These are phyloP conservation scores for Paralagenidium karlingii DNA, from an alignment of 352 stramenopile species.

Conservation along the genomic window DNA sequence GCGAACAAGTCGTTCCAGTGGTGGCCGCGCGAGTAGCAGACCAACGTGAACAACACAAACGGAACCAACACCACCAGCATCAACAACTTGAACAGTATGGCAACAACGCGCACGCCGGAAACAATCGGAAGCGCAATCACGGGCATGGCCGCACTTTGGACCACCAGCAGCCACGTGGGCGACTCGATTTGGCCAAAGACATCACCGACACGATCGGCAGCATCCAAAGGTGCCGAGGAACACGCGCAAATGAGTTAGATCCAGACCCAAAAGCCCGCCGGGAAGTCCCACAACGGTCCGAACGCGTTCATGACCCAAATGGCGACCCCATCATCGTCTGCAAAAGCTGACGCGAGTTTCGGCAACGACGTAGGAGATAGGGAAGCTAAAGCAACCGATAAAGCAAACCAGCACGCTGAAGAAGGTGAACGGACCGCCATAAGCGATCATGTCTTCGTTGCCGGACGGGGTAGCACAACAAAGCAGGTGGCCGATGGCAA, in stretches of 20 bases:
- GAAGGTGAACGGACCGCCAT: slow-evolving; percentile 37
- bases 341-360: slow-evolving; percentile 86
- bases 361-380: slow-evolving; percentile 84
- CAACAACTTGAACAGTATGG: slow-evolving; percentile 14
- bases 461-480: too few relatives aligned
- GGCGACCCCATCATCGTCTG: slow-evolving; percentile 66
- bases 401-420: slow-evolving; percentile 79
- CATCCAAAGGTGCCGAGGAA: too few relatives aligned
- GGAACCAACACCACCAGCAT: slow-evolving; percentile 20
- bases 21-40: too few relatives aligned
- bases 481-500: too few relatives aligned
- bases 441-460: too few relatives aligned
- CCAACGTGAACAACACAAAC: too few relatives aligned
- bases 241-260: slow-evolving; percentile 41
- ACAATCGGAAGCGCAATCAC: slow-evolving; percentile 32
- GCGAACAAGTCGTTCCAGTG: too few relatives aligned
- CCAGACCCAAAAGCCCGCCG: slow-evolving; percentile 64
- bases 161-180: too few relatives aligned
- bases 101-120: slow-evolving; percentile 22
- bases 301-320: slow-evolving; percentile 86
- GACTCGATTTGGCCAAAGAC: too few relatives aligned
- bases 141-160: slow-evolving; percentile 23
- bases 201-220: too few relatives aligned
- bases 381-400: slow-evolving; percentile 75
- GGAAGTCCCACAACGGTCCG: slow-evolving; percentile 68